A percentile compares a stretch with the other conserved stretches of the same genome.
These are phyloP conservation scores for Fusarium dlaminii DNA, from an alignment of 2,329 filamentous ascomycete genomes.

Conservation along the genomic window DNA sequence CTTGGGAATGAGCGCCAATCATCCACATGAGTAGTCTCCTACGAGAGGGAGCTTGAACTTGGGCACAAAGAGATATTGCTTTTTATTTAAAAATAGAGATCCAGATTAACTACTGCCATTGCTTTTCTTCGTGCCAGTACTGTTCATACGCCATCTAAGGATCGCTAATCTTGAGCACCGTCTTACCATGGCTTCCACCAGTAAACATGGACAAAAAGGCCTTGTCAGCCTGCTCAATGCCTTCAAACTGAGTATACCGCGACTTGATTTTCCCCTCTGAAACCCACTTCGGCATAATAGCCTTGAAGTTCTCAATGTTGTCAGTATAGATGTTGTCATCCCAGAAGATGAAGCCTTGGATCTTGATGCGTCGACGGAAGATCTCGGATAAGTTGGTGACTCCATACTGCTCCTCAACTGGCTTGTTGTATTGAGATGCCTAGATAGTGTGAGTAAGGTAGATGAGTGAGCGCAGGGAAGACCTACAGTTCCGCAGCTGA, in stretches of 20 bases:
- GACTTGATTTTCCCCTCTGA: neutral
- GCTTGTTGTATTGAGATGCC: neutral
- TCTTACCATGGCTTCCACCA: neutral
- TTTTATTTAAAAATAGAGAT: neutral
- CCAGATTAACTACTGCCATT: neutral
- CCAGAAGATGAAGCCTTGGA: neutral
- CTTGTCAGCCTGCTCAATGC: neutral
- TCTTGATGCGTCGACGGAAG: neutral
- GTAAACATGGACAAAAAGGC: neutral
- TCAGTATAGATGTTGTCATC: neutral
- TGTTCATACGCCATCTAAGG: neutral
- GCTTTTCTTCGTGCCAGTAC: fast-evolving
- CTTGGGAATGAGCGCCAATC: neutral
- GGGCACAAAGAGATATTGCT: too few relatives aligned
- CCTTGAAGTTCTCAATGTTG: neutral
- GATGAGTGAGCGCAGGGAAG: too few relatives aligned
- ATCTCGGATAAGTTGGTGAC: neutral
- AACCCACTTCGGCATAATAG: neutral
- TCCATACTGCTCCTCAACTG: neutral
- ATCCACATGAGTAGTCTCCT: too few relatives aligned
- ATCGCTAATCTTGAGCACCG: neutral
- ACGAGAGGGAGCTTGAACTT: too few relatives aligned
- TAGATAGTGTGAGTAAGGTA: fast-evolving
- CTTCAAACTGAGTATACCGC: neutral
- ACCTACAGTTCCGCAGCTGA: neutral